Evolutionary conservation across 495 filamentous ascomycete genomes (phyloP), one percentile per base, ranked within the genome.

Genomic region (Penicillium tannophilum): DNA sequence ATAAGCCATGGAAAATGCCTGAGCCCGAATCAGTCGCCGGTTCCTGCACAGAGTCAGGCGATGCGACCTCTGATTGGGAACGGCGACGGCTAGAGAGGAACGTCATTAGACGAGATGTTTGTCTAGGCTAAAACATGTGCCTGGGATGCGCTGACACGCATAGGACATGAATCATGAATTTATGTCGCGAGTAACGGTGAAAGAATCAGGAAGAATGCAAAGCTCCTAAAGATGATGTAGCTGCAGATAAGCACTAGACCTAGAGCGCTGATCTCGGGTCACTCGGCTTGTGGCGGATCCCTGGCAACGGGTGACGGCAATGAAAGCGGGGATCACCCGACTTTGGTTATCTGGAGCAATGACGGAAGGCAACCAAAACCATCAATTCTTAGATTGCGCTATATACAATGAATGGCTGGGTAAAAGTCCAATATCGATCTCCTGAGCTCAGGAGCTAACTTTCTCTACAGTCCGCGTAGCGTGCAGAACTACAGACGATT

Each of bases 1-100:
- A 75, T 5, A 76, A 44, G 5, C 62, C 62, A 44, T 66, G 69
- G n/a, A 76, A 48, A n/a, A 65, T 16, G 10, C 61, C 59, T 6
- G 61, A 19, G 1, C 61, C 58, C 6, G 61, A 23, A 1, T 62
- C 59, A 17, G 45, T 50, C 28, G 47, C 14, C 8, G 35, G 11
- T 17, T 41, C 49, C 49, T 52, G 31, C 8, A 54, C 53, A 33
- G 50, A 20, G 28, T 43, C 44, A 48, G 44, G 16, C 24, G 56
- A 31, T 52, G 42, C 60, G 14, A 41, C 39, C 31, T 68, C 66
- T 24, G 67, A 61, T 7, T 56, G 57, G 11, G 67, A 65, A 20
- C 62, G 67, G 33, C 58, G 67, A 35, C 64, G 62, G 31, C 65
- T 60, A 24, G 68, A 60, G n/a, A 65, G 42, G 47, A 60, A 67